Evolutionary conservation across 2,329 filamentous ascomycete genomes (phyloP).

Genomic region (Exophiala mesophila): DNA sequence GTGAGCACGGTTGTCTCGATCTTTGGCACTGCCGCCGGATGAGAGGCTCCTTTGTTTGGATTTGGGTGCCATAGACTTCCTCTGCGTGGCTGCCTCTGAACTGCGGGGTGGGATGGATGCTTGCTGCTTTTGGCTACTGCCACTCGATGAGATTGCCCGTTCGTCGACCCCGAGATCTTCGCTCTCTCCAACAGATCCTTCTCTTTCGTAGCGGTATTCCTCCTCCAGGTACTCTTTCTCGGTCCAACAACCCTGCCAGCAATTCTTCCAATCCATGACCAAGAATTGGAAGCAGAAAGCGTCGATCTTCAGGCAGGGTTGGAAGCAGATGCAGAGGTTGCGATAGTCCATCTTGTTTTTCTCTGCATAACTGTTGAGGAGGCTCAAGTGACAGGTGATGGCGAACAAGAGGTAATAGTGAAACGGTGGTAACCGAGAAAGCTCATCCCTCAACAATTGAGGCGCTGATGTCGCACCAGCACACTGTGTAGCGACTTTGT

Average conservation of each 20-base stretch:
- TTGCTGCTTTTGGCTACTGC: conserved; percentile 50
- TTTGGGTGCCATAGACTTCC: conserved; percentile 15
- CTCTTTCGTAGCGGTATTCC: conserved; percentile 35
- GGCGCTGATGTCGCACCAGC: conserved; percentile 74
- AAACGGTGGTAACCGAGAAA: conserved; percentile 90
- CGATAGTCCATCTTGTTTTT: conserved; percentile 99
- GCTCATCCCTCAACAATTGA: conserved; percentile 79
- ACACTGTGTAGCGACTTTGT: conserved; percentile 74
- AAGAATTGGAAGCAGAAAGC: conserved; percentile 92
- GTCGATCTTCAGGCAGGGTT: conserved; percentile 95
- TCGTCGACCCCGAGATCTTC: conserved; percentile 42
- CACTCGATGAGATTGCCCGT: conserved; percentile 59
- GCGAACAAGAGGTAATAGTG: conserved; percentile 98
- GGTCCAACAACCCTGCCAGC: conserved; percentile 93
- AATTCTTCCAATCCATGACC: conserved; percentile 91
- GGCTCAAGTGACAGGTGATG: conserved; percentile 90
- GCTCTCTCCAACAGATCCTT: conserved; percentile 27
- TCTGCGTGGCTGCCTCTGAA: conserved; percentile 17
- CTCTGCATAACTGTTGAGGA: conserved; percentile 83
- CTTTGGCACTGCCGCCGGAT: conserved; percentile 14
- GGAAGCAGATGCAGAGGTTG: conserved; percentile 94
- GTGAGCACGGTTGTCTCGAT: conserved; percentile 21
- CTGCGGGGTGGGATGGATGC: conserved; percentile 12
- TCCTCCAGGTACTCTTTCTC: conserved; percentile 71
- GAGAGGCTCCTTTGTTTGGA: conserved; percentile 25